Conservation (phyloP, 2,329 filamentous ascomycete genomes). For the Chaetomiaceae sp. region DNA sequence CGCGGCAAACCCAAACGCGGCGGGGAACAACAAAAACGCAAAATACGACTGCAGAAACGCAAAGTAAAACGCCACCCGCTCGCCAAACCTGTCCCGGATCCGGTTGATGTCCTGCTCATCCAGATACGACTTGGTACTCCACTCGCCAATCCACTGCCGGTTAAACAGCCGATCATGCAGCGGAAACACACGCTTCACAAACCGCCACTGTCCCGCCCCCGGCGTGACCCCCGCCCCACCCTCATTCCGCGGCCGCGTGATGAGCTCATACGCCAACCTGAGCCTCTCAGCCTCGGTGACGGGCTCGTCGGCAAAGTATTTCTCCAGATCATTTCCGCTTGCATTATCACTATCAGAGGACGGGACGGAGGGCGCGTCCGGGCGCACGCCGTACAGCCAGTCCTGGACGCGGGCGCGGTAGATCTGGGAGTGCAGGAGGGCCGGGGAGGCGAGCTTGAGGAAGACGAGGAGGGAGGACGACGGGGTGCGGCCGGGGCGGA, state of each 20-base stretch:
- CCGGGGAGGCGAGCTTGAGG: slow-evolving; percentile 70
- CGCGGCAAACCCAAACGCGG: slow-evolving; percentile 67
- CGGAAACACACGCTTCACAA: slow-evolving; percentile 70
- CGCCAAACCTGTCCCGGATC: slow-evolving; percentile 73
- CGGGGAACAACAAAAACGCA: slow-evolving; percentile 75
- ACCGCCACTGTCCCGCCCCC: slow-evolving; percentile 64
- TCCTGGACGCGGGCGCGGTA: slow-evolving; percentile 87
- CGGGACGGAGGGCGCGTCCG: slow-evolving; percentile 55
- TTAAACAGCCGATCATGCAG: slow-evolving; percentile 76
- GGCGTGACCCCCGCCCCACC: slow-evolving; percentile 77
- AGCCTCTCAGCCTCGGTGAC: slow-evolving; percentile 85
- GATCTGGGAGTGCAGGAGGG: slow-evolving; percentile 72
- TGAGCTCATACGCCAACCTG: slow-evolving; percentile 80
- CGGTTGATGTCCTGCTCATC: slow-evolving; percentile 63
- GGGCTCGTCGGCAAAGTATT: slow-evolving; percentile 64
- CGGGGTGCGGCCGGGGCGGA: slow-evolving; percentile 72
- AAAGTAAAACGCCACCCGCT: slow-evolving; percentile 91
- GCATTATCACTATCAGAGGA: neutral
- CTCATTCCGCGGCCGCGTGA: slow-evolving; percentile 67
- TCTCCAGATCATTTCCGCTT: slow-evolving; percentile 51
- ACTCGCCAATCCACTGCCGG: slow-evolving; percentile 67
- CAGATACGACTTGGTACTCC: slow-evolving; percentile 67
- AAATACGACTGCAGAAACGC: slow-evolving; percentile 92
- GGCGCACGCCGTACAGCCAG: slow-evolving; percentile 85
- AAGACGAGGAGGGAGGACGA: slow-evolving; percentile 77